Evolutionary conservation across 805 yeast genomes (phyloP).

Genomic region (Soucietia sequanensis): DNA sequence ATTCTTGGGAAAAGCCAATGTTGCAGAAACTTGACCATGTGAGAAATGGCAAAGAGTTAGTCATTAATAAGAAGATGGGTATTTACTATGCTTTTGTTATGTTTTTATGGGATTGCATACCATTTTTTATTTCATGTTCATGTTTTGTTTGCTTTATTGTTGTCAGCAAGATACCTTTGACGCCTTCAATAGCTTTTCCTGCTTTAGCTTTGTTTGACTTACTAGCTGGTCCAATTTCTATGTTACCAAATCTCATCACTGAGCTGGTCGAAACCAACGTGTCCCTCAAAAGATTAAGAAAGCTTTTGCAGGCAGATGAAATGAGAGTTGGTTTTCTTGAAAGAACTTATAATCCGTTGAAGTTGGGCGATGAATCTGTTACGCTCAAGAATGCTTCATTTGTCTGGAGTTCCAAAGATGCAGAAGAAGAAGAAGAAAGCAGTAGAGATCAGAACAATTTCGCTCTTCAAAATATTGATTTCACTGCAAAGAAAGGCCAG

Average conservation of each 20-base stretch:
- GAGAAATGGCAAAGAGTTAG: slow-evolving; percentile 36
- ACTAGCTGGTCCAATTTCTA: slow-evolving; percentile 32
- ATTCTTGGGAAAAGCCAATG: slow-evolving; percentile 44
- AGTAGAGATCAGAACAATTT: slow-evolving; percentile 11
- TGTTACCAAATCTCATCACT: slow-evolving; percentile 31
- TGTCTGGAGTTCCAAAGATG: slow-evolving; percentile 25
- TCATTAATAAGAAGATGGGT: slow-evolving; percentile 27
- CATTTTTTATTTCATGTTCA: slow-evolving; percentile 34
- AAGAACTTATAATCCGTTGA: slow-evolving; percentile 14
- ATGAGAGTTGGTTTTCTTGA: slow-evolving; percentile 23
- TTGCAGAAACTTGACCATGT: slow-evolving; percentile 27
- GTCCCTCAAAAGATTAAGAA: slow-evolving; percentile 31
- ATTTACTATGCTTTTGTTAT: slow-evolving; percentile 28
- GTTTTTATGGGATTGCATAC: slow-evolving; percentile 39
- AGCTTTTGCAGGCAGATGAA: slow-evolving; percentile 34
- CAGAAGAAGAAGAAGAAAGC: slow-evolving; percentile 13
- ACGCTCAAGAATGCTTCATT: slow-evolving; percentile 29
- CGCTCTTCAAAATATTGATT: slow-evolving; percentile 32
- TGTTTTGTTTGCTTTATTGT: slow-evolving; percentile 27
- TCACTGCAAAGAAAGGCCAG: slow-evolving; percentile 32
- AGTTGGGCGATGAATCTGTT: slow-evolving; percentile 23
- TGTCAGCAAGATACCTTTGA: slow-evolving; percentile 22
- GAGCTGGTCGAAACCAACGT: slow-evolving; percentile 29
- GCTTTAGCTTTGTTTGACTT: slow-evolving; percentile 37
- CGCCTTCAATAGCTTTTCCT: slow-evolving; percentile 41